phyloP scores from a whole-genome alignment of 1,284 basidiomycete species.

The Cystobasidium sp. region DNA sequence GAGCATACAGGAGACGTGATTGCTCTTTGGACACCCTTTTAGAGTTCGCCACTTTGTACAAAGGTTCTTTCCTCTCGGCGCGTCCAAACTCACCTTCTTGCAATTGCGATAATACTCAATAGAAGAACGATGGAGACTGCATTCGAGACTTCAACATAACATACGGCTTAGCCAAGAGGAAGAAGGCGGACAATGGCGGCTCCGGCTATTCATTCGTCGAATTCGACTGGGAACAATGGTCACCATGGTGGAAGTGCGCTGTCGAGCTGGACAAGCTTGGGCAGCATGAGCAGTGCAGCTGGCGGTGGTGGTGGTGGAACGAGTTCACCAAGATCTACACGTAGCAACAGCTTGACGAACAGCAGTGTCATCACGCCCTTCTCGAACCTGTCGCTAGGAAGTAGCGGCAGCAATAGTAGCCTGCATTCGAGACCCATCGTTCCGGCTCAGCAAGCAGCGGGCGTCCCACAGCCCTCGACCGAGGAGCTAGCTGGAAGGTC shows the following conservation, averaged over 20 bases:
- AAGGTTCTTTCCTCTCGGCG: not conserved
- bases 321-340: constrained; percentile 33
- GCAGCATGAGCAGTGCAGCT: constrained; percentile 29
- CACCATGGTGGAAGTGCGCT: constrained; percentile 1
- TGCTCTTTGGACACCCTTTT: constrained; percentile 6
- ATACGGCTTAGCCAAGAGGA: no score
- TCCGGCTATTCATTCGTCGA: constrained; percentile 16
- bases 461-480: constrained; percentile 36
- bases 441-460: constrained; percentile 4
- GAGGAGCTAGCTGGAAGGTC: constrained; percentile 38
- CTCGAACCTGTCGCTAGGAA: not conserved
- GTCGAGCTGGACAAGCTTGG: constrained; percentile 30
- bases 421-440: constrained; percentile 15
- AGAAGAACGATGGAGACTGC: not conserved
- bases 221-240: constrained; percentile 10
- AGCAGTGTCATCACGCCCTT: not conserved
- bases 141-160: no score
- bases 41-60: constrained; percentile 3
- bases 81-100: constrained; percentile 13
- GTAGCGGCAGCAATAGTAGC: constrained; percentile 4
- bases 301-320: not conserved
- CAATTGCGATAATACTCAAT: not conserved
- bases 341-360: constrained; percentile 33
- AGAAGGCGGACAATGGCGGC: not conserved
- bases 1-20: no score